These are phyloP conservation scores for Ogataea degrootiae DNA, from an alignment of 805 yeast genomes.

Conservation along the genomic window DNA sequence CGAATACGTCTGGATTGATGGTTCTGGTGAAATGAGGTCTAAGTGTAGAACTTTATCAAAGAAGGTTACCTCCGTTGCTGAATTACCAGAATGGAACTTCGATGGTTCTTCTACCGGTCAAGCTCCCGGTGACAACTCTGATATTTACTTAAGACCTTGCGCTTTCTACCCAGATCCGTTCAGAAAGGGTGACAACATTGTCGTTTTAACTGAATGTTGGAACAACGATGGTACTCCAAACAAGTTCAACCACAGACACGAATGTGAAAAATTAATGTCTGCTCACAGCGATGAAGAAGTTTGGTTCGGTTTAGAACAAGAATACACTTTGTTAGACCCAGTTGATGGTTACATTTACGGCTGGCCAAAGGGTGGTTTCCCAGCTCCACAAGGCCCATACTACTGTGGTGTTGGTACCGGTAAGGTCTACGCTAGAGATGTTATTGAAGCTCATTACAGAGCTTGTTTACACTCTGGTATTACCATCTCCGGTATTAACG, in stretches of 20 bases:
- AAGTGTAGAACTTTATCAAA: conserved; percentile 84
- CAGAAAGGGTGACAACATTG: conserved; percentile 95
- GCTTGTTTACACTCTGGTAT: conserved; percentile 95
- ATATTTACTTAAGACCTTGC: conserved; percentile 91
- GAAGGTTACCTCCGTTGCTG: conserved; percentile 67
- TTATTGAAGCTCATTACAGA: conserved; percentile 98
- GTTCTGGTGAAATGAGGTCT: conserved; percentile 85
- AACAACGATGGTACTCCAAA: conserved; percentile 99
- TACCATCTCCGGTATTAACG: conserved; percentile 91
- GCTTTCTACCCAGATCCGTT: conserved; percentile 95
- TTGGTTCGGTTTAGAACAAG: conserved; percentile 99
- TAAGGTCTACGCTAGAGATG: conserved; percentile 96
- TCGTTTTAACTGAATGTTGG: conserved; percentile 95
- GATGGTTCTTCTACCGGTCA: conserved; percentile 98
- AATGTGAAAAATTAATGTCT: conserved; percentile 89
- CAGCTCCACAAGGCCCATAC: conserved; percentile 99
- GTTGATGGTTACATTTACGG: conserved; percentile 80
- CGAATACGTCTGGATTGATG: conserved; percentile 97
- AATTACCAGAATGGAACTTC: conserved; percentile 98
- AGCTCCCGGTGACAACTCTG: conserved; percentile 98
- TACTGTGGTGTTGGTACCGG: conserved; percentile 99
- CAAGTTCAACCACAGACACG: conserved; percentile 97
- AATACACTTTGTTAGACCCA: conserved; percentile 93
- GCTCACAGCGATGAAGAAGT: conserved; percentile 80
- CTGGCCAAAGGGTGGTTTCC: conserved; percentile 99